A percentile compares a stretch with the other conserved stretches of the same genome.
phyloP scores from a whole-genome alignment of 2,329 filamentous ascomycete genomes.

The Aspergillus costaricaensis region DNA sequence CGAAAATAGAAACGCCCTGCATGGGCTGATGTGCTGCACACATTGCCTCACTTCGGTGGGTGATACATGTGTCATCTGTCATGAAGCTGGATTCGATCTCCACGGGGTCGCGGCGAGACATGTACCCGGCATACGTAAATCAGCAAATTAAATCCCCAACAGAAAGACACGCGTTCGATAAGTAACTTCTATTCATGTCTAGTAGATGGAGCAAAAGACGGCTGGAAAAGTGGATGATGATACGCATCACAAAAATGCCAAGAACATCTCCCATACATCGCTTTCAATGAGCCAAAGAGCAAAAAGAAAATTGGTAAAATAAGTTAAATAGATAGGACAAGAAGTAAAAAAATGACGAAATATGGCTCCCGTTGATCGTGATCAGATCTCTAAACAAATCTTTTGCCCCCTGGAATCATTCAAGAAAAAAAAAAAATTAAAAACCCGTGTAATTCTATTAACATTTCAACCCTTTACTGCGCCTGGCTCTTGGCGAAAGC shows the following conservation, averaged over 20 bases:
- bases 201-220: slow-evolving; percentile 4
- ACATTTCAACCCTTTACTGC: slow-evolving; percentile 29
- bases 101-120: not conserved
- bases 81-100: not conserved
- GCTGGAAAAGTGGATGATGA: not conserved
- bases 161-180: not conserved
- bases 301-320: slow-evolving; percentile 2
- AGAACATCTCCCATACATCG: slow-evolving; percentile 35
- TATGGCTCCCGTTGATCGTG: slow-evolving; percentile 19
- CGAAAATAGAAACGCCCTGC: not conserved
- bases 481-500: slow-evolving; percentile 52
- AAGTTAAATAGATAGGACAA: not conserved
- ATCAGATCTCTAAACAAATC: slow-evolving; percentile 21
- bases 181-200: slow-evolving; percentile 1
- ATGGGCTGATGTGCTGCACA: not conserved
- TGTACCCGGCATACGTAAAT: not conserved
- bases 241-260: slow-evolving; percentile 26
- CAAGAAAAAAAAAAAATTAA: slow-evolving; percentile 22
- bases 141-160: not conserved
- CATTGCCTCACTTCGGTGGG: not conserved
- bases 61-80: not conserved
- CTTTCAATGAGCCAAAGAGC: slow-evolving; percentile 20
- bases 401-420: slow-evolving; percentile 23
- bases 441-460: slow-evolving; percentile 22
- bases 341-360: slow-evolving; percentile 18